Conservation (phyloP, 2,329 filamentous ascomycete species). For the Celoporthe dispersa region DNA sequence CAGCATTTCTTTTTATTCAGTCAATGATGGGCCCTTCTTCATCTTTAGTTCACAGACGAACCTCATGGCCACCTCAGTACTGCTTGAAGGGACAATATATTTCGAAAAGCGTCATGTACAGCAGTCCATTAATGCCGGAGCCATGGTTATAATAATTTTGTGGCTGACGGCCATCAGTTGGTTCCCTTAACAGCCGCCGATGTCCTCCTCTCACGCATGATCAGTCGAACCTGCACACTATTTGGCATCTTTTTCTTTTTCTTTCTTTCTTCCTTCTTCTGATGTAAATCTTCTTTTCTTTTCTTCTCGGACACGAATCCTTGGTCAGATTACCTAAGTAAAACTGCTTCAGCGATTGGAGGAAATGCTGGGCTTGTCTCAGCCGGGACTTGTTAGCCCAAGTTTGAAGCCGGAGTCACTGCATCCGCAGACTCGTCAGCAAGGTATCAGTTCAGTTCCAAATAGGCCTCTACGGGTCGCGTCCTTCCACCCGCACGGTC, state of each 20-base stretch:
- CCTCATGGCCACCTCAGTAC: too few relatives aligned
- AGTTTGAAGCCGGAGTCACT: conserved; percentile 8
- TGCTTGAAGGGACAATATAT: neutral
- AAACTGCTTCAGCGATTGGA: neutral
- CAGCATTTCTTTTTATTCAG: neutral
- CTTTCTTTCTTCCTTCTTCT: neutral
- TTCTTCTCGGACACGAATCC: neutral
- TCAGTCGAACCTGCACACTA: neutral
- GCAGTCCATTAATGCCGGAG: neutral
- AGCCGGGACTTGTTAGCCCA: neutral
- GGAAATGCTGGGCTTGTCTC: neutral
- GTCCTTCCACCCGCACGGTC: neutral
- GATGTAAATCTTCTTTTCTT: neutral
- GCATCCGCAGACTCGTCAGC: conserved; percentile 10
- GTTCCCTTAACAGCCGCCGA: neutral
- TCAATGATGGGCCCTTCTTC: neutral
- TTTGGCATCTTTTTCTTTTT: neutral
- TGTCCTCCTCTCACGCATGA: neutral
- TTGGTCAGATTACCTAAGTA: neutral
- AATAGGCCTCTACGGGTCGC: neutral
- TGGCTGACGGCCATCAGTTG: too few relatives aligned
- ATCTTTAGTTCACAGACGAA: neutral
- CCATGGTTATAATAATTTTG: too few relatives aligned
- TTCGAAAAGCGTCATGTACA: neutral
- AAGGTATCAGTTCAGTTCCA: neutral